Evolutionary conservation across 1,284 basidiomycete genomes (phyloP).

Genomic region (Sphagnurus paluster): DNA sequence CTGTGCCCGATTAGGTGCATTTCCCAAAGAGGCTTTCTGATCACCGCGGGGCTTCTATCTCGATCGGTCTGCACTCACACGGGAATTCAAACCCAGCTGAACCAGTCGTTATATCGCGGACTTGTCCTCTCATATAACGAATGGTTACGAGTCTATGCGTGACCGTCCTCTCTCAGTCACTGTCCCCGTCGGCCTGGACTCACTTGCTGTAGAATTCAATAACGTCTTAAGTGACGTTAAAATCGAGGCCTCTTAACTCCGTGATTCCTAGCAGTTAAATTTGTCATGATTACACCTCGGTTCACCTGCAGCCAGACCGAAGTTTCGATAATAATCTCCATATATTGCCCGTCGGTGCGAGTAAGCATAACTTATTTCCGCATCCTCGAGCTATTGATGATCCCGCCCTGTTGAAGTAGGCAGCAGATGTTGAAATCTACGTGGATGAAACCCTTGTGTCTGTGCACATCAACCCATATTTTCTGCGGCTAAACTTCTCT

Average conservation of each 20-base stretch:
- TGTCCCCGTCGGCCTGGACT: too few relatives aligned
- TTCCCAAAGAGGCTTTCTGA: too few relatives aligned
- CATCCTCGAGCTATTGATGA: constrained; percentile 15
- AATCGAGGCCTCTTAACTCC: background rate
- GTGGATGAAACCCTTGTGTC: constrained; percentile 70
- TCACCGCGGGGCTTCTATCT: background rate
- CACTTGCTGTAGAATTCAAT: too few relatives aligned
- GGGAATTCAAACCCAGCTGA: too few relatives aligned
- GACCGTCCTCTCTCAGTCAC: too few relatives aligned
- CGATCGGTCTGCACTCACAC: background rate
- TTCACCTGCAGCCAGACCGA: constrained; percentile 76
- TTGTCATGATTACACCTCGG: constrained; percentile 74
- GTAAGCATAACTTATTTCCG: constrained; percentile 42
- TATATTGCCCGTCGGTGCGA: constrained; percentile 78
- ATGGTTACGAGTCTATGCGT: too few relatives aligned
- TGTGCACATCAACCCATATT: constrained; percentile 81
- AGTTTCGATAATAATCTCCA: constrained; percentile 53
- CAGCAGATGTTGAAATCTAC: constrained; percentile 75
- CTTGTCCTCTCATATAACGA: too few relatives aligned
- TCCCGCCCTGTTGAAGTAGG: constrained; percentile 50
- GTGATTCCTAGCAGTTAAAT: background rate
- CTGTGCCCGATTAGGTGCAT: too few relatives aligned
- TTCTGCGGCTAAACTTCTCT: constrained; percentile 73
- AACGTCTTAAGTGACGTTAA: background rate
- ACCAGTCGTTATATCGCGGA: too few relatives aligned